Percentiles rank a stretch among this genome's conserved stretches.
Conservation (phyloP, 495 filamentous ascomycete genomes). For the Tuber aestivum region DNA sequence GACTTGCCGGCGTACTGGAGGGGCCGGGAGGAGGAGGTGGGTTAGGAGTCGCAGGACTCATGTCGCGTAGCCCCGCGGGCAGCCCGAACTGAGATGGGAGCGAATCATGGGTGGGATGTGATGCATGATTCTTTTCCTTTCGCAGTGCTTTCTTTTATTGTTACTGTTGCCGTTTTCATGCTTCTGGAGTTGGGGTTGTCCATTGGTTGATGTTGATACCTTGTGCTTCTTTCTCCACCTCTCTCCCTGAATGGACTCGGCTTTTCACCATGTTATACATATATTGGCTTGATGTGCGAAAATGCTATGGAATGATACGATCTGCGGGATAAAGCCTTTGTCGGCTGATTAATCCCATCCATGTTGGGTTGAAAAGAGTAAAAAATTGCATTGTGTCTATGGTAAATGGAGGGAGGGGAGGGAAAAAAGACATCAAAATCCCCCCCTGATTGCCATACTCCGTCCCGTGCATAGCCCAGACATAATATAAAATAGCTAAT, state of each 20-base stretch:
- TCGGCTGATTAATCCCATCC: not conserved
- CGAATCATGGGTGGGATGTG: too few species aligned
- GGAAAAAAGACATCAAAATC: not conserved
- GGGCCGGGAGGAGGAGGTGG: not conserved
- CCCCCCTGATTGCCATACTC: not conserved
- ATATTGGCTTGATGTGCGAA: not conserved
- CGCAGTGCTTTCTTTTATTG: not conserved
- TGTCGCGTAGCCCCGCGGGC: not conserved
- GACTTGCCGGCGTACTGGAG: conserved; percentile 60
- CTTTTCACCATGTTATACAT: not conserved
- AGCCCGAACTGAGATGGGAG: too few species aligned
- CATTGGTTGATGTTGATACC: not conserved
- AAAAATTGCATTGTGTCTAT: not conserved
- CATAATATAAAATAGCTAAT: not conserved
- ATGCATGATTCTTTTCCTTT: not conserved
- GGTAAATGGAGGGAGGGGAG: not conserved
- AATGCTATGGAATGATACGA: not conserved
- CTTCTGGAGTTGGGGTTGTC: not conserved
- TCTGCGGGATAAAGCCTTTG: not conserved
- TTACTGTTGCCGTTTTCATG: not conserved
- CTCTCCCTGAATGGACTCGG: not conserved
- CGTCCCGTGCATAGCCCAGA: not conserved
- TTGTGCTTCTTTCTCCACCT: not conserved
- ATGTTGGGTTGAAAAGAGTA: not conserved
- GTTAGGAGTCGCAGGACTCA: not conserved